Conservation (phyloP, 129 eudicot genomes). For the Chrysanthemum makinoi region DNA sequence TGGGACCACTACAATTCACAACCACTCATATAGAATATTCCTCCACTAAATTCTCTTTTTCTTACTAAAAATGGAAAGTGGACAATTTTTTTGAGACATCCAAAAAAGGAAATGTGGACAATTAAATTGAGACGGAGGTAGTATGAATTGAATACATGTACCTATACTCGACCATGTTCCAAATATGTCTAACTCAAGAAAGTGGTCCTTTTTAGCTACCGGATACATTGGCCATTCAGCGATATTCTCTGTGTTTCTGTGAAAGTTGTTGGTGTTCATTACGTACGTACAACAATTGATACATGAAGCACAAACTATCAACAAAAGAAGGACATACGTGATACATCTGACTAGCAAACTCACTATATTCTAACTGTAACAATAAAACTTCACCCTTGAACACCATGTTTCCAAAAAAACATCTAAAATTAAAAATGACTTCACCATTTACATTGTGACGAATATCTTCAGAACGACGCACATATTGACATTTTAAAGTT, state of each 20-base stretch:
- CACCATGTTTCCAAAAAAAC: neutral
- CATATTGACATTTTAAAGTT: neutral
- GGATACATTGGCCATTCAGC: conserved; percentile 10
- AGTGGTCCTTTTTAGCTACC: conserved; percentile 22
- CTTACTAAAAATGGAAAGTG: too few species aligned
- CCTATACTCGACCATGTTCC: conserved; percentile 9
- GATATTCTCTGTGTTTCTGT: neutral
- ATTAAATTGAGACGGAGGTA: too few species aligned
- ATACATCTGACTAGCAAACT: neutral
- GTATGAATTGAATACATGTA: conserved; percentile 6
- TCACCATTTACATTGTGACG: neutral
- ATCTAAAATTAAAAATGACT: neutral
- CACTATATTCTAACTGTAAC: too few species aligned
- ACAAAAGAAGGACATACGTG: neutral
- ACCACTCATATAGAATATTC: too few species aligned
- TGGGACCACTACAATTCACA: too few species aligned
- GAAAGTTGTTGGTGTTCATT: conserved; percentile 10
- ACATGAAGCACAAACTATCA: neutral
- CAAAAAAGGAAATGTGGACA: too few species aligned
- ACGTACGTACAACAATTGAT: neutral
- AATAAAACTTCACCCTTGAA: neutral
- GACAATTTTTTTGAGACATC: too few species aligned
- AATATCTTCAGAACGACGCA: neutral
- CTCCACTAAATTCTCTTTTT: too few species aligned
- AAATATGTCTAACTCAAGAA: conserved; percentile 19